Evolutionary conservation across 768 basidiomycete genomes (phyloP).

Genomic region (Royoungia palumana): DNA sequence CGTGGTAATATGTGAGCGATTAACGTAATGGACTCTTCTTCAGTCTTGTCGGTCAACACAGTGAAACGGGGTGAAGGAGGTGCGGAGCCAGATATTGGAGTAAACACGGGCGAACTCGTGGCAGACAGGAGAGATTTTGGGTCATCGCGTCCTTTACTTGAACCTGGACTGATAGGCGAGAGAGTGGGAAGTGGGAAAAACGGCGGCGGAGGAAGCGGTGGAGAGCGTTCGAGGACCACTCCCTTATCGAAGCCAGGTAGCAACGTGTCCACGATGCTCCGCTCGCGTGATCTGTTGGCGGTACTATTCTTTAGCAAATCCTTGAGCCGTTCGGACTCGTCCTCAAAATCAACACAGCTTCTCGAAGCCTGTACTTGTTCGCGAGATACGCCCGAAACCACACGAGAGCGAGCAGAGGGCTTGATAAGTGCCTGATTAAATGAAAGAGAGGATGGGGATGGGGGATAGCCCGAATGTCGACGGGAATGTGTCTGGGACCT

Average conservation of each 20-base stretch:
- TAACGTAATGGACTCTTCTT: conserved; percentile 18
- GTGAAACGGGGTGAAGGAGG: conserved; percentile 32
- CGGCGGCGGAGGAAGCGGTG: conserved; percentile 14
- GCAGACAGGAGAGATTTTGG: conserved; percentile 46
- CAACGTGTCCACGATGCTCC: conserved; percentile 31
- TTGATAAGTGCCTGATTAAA: conserved; percentile 46
- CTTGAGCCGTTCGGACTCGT: conserved; percentile 73
- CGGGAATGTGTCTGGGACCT: conserved; percentile 20
- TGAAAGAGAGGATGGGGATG: conserved; percentile 38
- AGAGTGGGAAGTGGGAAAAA: conserved; percentile 1
- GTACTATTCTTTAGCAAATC: conserved; percentile 61
- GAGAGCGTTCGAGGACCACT: conserved; percentile 19
- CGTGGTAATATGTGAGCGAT: conserved; percentile 46
- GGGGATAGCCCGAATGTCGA: conserved; percentile 25
- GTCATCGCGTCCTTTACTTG: conserved; percentile 25
- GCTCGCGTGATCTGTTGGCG: conserved; percentile 34
- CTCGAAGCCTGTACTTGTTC: conserved; percentile 75
- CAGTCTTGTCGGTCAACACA: conserved; percentile 8
- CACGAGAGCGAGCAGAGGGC: conserved; percentile 53
- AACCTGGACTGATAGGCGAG: conserved; percentile 12
- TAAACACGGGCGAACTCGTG: conserved; percentile 41
- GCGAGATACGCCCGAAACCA: conserved; percentile 68
- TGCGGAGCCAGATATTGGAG: conserved; percentile 37
- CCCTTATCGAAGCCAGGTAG: conserved; percentile 31
- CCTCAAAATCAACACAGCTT: conserved; percentile 78